Conservation (phyloP, 768 basidiomycete genomes). For the Tulasnella sp. region DNA sequence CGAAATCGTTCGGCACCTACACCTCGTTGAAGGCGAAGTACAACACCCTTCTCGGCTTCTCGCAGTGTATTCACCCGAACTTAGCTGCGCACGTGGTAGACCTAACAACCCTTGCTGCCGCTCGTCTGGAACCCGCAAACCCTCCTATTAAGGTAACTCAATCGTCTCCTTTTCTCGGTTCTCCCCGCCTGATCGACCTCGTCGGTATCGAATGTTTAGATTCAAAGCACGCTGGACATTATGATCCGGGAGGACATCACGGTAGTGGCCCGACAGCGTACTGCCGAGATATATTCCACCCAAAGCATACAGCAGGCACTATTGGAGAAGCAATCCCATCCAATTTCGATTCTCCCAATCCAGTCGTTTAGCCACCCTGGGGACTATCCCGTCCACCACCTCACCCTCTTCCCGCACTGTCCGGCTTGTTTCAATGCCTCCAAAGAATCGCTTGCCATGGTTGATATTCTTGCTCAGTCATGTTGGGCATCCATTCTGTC, state of each 20-base stretch:
- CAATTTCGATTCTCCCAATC: background rate
- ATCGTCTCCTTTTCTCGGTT: background rate
- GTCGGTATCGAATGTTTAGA: background rate
- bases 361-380: background rate
- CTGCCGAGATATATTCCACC: background rate
- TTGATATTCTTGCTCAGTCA: background rate
- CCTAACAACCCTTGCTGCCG: background rate
- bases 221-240: background rate
- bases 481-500: background rate
- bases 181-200: background rate
- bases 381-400: background rate
- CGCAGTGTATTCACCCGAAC: background rate
- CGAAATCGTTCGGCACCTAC: background rate
- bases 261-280: background rate
- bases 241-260: background rate
- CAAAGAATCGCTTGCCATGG: background rate
- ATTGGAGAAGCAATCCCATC: background rate
- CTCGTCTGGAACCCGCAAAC: background rate
- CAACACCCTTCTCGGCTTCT: background rate
- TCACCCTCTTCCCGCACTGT: background rate
- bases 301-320: background rate
- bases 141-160: background rate
- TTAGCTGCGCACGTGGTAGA: background rate
- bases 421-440: background rate
- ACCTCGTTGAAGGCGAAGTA: background rate